Evolutionary conservation across 108 stramenopile genomes (phyloP).

Genomic region (Pseudonitzschia multiseries): DNA sequence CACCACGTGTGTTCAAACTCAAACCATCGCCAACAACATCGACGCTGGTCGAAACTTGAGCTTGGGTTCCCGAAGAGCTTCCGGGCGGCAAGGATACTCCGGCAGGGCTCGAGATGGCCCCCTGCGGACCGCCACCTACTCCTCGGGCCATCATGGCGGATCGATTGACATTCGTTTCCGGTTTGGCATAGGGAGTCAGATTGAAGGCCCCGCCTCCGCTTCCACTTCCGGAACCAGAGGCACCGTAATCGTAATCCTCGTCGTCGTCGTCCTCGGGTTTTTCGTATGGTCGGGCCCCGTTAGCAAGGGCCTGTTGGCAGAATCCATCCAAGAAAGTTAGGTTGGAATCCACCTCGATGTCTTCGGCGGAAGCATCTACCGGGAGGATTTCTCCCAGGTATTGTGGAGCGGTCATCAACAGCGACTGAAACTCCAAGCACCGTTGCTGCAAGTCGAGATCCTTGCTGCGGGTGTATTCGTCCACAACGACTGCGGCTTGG

Average conservation of each 20-base stretch:
- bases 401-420: constrained; percentile 75
- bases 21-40: constrained; percentile 37
- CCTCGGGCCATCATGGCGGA: constrained; percentile 42
- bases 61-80: constrained; percentile 29
- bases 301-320: constrained; percentile 80
- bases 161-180: constrained; percentile 46
- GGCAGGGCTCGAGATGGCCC: constrained; percentile 36
- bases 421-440: constrained; percentile 88
- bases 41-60: constrained; percentile 11
- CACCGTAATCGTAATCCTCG: constrained; percentile 65
- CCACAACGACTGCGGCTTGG: constrained; percentile 79
- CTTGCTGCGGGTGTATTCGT: constrained; percentile 82
- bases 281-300: constrained; percentile 86
- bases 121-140: constrained; percentile 43
- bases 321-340: constrained; percentile 88
- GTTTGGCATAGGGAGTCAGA: constrained; percentile 92
- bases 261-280: constrained; percentile 88
- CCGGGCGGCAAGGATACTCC: constrained; percentile 49
- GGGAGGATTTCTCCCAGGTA: constrained; percentile 90
- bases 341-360: constrained; percentile 86
- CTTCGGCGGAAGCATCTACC: constrained; percentile 94
- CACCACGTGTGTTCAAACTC: constrained; percentile 67
- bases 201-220: constrained; percentile 68
- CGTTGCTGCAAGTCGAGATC: constrained; percentile 91
- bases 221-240: constrained; percentile 31